Evolutionary conservation across 2,329 filamentous ascomycete genomes (phyloP).

Genomic region (Apiospora pterosperma): DNA sequence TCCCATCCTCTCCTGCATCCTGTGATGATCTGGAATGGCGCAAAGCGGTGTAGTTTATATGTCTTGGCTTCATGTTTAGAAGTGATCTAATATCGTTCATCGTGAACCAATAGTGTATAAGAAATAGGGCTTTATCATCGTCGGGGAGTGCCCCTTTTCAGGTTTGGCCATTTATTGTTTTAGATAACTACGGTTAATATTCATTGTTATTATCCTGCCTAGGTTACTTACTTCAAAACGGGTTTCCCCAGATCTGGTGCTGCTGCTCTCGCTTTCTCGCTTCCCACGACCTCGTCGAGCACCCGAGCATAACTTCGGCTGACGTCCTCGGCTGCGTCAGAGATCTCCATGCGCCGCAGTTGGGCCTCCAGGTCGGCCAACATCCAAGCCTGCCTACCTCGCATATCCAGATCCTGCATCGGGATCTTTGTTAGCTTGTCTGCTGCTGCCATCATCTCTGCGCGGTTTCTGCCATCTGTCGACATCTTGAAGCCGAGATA

Average conservation of each 20-base stretch:
- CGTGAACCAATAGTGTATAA: not conserved
- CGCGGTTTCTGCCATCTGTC: not conserved
- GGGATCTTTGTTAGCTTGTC: not conserved
- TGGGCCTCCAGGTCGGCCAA: not conserved
- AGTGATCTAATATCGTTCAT: too few relatives aligned
- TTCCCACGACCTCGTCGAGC: not conserved
- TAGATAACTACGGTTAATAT: not conserved
- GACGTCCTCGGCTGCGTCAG: not conserved
- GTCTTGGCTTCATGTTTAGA: too few relatives aligned
- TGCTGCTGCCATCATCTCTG: not conserved
- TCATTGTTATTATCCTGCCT: not conserved
- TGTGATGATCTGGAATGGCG: too few relatives aligned
- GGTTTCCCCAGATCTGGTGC: not conserved
- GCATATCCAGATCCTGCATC: not conserved
- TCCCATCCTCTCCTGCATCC: too few relatives aligned
- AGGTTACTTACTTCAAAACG: not conserved
- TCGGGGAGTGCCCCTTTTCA: not conserved
- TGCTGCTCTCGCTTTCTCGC: not conserved
- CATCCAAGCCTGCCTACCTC: not conserved
- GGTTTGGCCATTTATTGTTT: not conserved
- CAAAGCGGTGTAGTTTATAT: too few relatives aligned
- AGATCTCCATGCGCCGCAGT: not conserved
- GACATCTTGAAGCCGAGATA: not conserved
- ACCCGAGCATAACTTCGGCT: not conserved
- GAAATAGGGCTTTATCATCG: not conserved